Evolutionary conservation across 1,284 basidiomycete genomes (phyloP), one percentile per base, ranked within the genome.

Genomic region (Melampsora larici-populina): DNA sequence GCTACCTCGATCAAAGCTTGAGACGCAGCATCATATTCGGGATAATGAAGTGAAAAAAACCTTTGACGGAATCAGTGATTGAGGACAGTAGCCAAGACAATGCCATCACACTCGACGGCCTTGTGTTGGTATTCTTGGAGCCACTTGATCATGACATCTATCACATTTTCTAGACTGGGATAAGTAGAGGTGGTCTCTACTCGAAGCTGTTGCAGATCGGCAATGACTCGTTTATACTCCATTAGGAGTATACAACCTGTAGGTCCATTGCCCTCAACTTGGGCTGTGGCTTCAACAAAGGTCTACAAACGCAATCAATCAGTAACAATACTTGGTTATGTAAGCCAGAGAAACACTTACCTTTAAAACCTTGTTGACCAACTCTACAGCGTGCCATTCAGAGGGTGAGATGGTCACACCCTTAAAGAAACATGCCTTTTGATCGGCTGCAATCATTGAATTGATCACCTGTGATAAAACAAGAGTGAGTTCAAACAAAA

Each of bases 201-300:
- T 15, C 58, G 31, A 15, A 55, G 55, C 17, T 40, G 55, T 58
- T 70, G 55, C 26, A 70, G 29, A 4, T 36, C 33, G 8, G 3
- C 8, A 8, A 36, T 36, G 3, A 36, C 33, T 26, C 62, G 69
- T 26, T 58, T n/a, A n/a, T n/a, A n/a, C n/a, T n/a, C n/a, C n/a
- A n/a, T n/a, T n/a, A n/a, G n/a, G n/a, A n/a, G n/a, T n/a, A n/a
- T n/a, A n/a, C n/a, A n/a, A n/a, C n/a, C n/a, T n/a, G n/a, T n/a
- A n/a, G n/a, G n/a, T n/a, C 66, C 66, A 48, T 69, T 49, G 1
- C 66, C 69, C 31, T 70, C 69, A 15, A 66, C 46, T 33, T 13
- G 36, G 13, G 36, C 46, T n/a, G 64, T 66, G 8, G 46, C 33
- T 5, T 36, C 64, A 5, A 31, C 64, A 18, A 36, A 36, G 3